Base-by-base conservation (phyloP, 768 basidiomycete genomes). In the Pholiota molesta region DNA sequence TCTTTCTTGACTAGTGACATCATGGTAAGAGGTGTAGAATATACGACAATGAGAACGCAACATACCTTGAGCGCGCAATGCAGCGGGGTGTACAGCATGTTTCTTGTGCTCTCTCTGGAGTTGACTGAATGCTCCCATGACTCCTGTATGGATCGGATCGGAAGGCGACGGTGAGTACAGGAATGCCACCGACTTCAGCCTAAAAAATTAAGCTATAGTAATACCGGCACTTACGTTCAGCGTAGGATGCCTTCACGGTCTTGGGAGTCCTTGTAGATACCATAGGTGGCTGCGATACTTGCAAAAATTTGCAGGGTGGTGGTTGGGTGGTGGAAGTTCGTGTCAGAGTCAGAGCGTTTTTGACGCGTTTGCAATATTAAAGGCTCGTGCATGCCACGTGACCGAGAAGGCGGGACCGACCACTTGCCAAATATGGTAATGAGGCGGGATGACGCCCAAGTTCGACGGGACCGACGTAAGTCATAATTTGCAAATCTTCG, bases 61-160 rank as follows among this genome's bases (percentile, higher is more conserved):
- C 26, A 52, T 39, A 59, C 65, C 57, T 59, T 83, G 81, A 35
- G 81, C 79, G 23, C 80, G 71, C 16, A 85, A 65, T 4, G 80
- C 79, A 21, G 82, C 80, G 14, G 79, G 62, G 66, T 83, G 82
- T 7, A 85, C 68, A 16, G 75, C 71, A 64, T 79, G 76, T 53
- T 75, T 80, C 66, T 74, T 79, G 59, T 81, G 80, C 21, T 81
- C 79, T 59, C 74, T 75, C 64, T 82, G 81, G 33, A 79, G 61
- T 44, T 78, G 76, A 14, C 77, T 74, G 52, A 82, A 76, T 17
- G 83, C 82, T 21, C 76, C 72, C 16, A 84, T 73, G 23, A 85
- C 81, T 55, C 83, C 83, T 84, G 58, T 61, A 59, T 16, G 29
- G 26, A n/a, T 21, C 13, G 11, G 2, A 49, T 26, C 21, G 47